Evolutionary conservation across 768 basidiomycete species (phyloP).

Genomic region (Phlebiopsis flavidoalba): DNA sequence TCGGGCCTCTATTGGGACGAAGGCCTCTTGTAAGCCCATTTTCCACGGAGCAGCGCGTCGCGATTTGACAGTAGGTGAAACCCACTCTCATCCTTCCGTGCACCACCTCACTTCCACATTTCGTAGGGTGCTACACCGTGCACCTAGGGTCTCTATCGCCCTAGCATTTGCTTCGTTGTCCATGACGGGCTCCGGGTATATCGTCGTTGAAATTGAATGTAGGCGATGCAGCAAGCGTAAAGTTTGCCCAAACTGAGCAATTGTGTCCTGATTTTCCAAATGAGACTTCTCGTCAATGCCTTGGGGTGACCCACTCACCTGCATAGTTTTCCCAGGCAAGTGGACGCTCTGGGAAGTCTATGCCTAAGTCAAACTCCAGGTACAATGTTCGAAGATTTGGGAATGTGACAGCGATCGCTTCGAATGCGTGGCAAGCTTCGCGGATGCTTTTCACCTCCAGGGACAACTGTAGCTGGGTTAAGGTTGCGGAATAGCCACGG

Average conservation of each 20-base stretch:
- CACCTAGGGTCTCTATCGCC: neutral
- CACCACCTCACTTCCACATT: conserved; percentile 2
- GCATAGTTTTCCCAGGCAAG: neutral
- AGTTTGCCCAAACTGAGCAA: conserved; percentile 13
- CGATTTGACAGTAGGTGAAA: neutral
- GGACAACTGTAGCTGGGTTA: neutral
- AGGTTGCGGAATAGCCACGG: neutral
- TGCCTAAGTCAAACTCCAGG: neutral
- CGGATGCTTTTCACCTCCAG: neutral
- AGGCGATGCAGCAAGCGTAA: conserved; percentile 10
- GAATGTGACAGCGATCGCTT: neutral
- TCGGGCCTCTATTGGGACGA: neutral
- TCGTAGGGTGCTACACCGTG: conserved; percentile 1
- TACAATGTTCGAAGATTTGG: neutral
- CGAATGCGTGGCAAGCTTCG: neutral
- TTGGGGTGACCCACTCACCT: neutral
- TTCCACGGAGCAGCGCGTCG: neutral
- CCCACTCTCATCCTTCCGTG: neutral
- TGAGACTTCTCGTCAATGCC: neutral
- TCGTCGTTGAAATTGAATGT: conserved; percentile 14
- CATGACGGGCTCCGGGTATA: conserved; percentile 17
- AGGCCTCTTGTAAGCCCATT: conserved; percentile 1
- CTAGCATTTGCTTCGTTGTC: neutral
- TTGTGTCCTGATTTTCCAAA: conserved; percentile 4
- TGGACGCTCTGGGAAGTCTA: neutral